These are phyloP conservation scores for Ciborinia camelliae DNA, from an alignment of 2,329 filamentous ascomycete species.

Conservation along the genomic window DNA sequence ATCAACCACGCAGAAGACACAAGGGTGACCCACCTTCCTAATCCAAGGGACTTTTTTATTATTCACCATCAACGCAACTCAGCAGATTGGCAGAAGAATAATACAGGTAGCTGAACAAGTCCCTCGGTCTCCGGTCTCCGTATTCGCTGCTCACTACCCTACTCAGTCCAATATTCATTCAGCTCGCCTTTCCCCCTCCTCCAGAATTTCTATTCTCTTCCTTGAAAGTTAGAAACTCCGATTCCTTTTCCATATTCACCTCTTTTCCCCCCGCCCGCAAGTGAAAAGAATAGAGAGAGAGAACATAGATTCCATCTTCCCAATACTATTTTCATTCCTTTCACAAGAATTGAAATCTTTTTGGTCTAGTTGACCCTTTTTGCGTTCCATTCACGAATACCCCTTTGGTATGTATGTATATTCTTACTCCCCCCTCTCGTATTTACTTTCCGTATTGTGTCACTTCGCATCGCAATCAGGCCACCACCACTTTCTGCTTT, in stretches of 20 bases:
- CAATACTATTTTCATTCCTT: not conserved
- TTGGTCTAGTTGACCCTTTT: not conserved
- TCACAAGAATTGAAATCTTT: not conserved
- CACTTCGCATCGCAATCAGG: conserved; percentile 1
- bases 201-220: conserved; percentile 3
- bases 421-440: not conserved
- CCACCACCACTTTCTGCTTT: not conserved
- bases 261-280: not conserved
- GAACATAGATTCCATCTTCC: conserved; percentile 1
- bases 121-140: not conserved
- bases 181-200: not conserved
- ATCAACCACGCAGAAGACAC: no score
- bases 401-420: conserved; percentile 17
- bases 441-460: conserved; percentile 1
- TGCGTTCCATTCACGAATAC: not conserved
- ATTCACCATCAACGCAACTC: no score
- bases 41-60: no score
- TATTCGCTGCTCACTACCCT: not conserved
- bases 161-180: not conserved
- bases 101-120: no score
- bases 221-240: not conserved
- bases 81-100: no score
- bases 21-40: no score
- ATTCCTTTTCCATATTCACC: conserved; percentile 4
- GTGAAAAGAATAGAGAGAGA: not conserved